phyloP scores from a whole-genome alignment of 169 alveolate genomes.

The Cryptosporidium ubiquitum region DNA sequence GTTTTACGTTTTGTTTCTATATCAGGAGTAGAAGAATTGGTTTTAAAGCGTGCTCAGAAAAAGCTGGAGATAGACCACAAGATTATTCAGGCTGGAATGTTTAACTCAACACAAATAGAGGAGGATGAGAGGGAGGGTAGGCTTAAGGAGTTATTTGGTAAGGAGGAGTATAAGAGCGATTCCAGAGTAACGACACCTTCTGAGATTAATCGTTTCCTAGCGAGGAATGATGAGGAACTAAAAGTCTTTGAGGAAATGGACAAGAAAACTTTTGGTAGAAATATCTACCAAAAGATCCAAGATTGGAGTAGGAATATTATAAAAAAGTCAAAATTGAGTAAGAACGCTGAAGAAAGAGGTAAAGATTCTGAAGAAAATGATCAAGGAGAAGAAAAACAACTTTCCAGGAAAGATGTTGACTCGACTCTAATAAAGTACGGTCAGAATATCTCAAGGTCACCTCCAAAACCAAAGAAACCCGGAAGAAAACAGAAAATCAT shows the following conservation, averaged over 20 bases:
- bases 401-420: not conserved
- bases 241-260: conserved; percentile 86
- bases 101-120: conserved; percentile 83
- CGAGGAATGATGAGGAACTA: conserved; percentile 87
- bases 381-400: no score
- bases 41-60: conserved; percentile 89
- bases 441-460: conserved; percentile 29
- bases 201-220: conserved; percentile 85
- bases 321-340: not conserved
- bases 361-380: not conserved
- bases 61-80: conserved; percentile 91
- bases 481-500: conserved; percentile 53
- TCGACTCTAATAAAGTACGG: conserved; percentile 16
- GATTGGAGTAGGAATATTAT: conserved; percentile 24
- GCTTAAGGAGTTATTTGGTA: conserved; percentile 83
- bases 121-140: conserved; percentile 88
- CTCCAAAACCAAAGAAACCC: conserved; percentile 49
- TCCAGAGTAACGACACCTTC: conserved; percentile 83
- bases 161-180: conserved; percentile 83
- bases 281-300: conserved; percentile 76
- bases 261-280: conserved; percentile 81
- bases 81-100: conserved; percentile 93
- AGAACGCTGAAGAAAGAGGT: not conserved
- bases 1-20: conserved; percentile 88
- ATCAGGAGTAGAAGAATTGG: conserved; percentile 90